Evolutionary conservation across 495 filamentous ascomycete genomes (phyloP), one percentile per base, ranked within the genome.

Genomic region (Penicillium alfredii): DNA sequence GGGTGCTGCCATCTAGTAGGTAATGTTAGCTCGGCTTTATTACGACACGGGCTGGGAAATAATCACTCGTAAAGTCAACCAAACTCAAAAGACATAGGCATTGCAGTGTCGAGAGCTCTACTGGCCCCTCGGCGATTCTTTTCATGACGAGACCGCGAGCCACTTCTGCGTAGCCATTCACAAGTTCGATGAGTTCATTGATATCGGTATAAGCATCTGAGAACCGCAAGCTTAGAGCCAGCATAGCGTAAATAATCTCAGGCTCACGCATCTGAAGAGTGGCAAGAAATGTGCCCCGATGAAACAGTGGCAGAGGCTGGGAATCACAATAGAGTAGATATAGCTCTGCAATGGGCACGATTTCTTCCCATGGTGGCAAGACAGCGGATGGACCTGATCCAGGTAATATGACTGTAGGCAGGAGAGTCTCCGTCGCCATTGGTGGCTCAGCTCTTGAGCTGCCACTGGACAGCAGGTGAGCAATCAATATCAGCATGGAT

Each of bases 31-130:
- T 16, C 5, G 9, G 8, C 5, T 12, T 21, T 9, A 29, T 3
- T 25, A 4, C 14, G 14, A 21, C 11, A 27, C n/a, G n/a, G n/a
- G n/a, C n/a, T n/a, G 6, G 13, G 27, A 13, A 18, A 26, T 2
- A 23, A 54, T 34, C 56, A 69, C 68, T 63, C 15, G 68, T 63
- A 41, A 69, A 71, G 25, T 72, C 68, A 8, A 72, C 59, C 18
- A 72, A 40, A 30, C 64, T 65, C 30, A 72, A 32, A 27, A 72
- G 54, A 33, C 65, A 69, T 7, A 72, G 47, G 28, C 59, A 58
- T 32, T 72, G 68, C 19, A 72, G 51, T 1, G 68, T 72, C 20
- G 67, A 69, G 10, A 72, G 46, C 36, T 72, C 68, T 9, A 72
- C 63, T 0, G 56, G 57, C 8, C 68, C 68, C 30, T 69, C 59